phyloP scores from a whole-genome alignment of 1,139 yeast genomes.

The Taphrina wiesneri region DNA sequence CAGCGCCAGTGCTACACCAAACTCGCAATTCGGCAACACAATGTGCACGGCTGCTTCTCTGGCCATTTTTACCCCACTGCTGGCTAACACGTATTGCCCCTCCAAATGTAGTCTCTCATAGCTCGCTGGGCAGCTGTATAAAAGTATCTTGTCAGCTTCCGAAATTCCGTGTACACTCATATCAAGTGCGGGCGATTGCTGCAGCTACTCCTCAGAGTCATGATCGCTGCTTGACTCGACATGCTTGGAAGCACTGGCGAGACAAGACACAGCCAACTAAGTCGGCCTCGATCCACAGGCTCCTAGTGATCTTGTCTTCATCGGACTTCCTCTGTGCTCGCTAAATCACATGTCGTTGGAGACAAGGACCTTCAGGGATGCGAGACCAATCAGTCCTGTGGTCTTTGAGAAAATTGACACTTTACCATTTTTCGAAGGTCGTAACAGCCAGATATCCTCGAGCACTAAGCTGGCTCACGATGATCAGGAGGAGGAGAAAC shows the following conservation, averaged over 20 bases:
- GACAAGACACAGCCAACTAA: no score
- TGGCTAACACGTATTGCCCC: neutral
- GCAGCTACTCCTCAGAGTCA: no score
- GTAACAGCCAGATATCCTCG: neutral
- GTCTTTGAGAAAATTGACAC: slow-evolving; percentile 13
- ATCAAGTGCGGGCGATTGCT: no score
- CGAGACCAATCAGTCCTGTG: slow-evolving; percentile 5
- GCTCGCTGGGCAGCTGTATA: neutral
- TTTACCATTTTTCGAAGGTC: slow-evolving; percentile 13
- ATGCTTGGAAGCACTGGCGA: no score
- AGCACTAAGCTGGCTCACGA: neutral
- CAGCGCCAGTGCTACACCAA: no score
- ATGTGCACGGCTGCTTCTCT: neutral
- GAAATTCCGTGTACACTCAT: no score
- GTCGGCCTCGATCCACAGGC: no score
- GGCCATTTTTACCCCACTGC: neutral
- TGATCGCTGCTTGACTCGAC: no score
- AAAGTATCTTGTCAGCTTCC: neutral
- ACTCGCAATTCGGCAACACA: neutral
- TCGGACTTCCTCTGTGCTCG: no score
- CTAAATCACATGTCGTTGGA: no score
- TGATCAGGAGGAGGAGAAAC: neutral
- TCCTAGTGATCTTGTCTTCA: neutral
- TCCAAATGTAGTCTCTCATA: neutral
- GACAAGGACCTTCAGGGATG: no score